A percentile compares a stretch with the other conserved stretches of the same genome.
These are phyloP conservation scores for Vicia villosa DNA, from an alignment of 306 rosid species.

Conservation along the genomic window DNA sequence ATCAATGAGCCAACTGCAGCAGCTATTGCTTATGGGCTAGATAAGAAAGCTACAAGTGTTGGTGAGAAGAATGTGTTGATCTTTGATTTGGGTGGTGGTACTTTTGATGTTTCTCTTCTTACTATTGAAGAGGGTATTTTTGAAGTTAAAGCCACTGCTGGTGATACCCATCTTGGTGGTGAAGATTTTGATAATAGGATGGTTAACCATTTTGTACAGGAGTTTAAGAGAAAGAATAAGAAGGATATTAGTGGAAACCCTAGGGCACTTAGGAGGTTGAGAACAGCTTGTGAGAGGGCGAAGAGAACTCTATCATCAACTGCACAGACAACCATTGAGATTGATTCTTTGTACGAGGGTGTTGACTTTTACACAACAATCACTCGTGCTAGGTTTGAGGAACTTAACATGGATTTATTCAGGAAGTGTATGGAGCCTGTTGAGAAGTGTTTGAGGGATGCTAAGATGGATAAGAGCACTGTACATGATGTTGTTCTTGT, in stretches of 20 bases:
- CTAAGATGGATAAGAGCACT: slow-evolving; percentile 77
- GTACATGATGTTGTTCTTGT: slow-evolving; percentile 80
- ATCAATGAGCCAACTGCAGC: slow-evolving; percentile 81
- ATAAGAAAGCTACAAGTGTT: slow-evolving; percentile 59
- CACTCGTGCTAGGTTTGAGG: slow-evolving; percentile 77
- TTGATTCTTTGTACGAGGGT: slow-evolving; percentile 75
- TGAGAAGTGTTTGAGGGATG: slow-evolving; percentile 74
- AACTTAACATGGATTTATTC: slow-evolving; percentile 79
- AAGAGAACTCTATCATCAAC: slow-evolving; percentile 82
- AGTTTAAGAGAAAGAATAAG: slow-evolving; percentile 75
- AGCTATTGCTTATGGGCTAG: slow-evolving; percentile 71
- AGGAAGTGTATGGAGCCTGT: slow-evolving; percentile 81
- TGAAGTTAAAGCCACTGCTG: slow-evolving; percentile 77
- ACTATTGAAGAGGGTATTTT: slow-evolving; percentile 78
- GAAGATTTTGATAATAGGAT: slow-evolving; percentile 77
- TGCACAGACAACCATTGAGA: slow-evolving; percentile 76
- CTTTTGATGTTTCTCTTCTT: slow-evolving; percentile 71
- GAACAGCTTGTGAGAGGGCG: slow-evolving; percentile 76
- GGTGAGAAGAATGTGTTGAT: slow-evolving; percentile 71
- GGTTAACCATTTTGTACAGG: slow-evolving; percentile 83
- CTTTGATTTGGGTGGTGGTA: slow-evolving; percentile 66
- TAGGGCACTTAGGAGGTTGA: slow-evolving; percentile 73
- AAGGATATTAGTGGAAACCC: slow-evolving; percentile 73
- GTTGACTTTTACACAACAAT: slow-evolving; percentile 69
- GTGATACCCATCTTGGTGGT: slow-evolving; percentile 87